These are phyloP conservation scores for Fereydounia khargensis DNA, from an alignment of 1,284 basidiomycete species.

Conservation along the genomic window DNA sequence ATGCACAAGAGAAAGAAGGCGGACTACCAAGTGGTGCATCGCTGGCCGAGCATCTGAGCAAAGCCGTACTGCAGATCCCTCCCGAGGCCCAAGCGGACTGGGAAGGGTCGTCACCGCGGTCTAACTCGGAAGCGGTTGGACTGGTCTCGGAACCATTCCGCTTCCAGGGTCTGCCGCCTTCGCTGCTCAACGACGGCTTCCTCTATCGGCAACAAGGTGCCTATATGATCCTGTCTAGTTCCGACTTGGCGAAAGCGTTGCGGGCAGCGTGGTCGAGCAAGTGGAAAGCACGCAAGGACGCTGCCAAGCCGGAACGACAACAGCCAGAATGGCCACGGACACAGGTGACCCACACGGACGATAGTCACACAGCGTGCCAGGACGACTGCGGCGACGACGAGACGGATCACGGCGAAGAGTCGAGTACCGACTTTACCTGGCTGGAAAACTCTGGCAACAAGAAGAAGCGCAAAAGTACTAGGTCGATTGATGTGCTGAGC, in stretches of 20 bases:
- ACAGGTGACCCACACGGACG: not conserved
- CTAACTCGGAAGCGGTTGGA: no score
- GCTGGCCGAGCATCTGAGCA: not conserved
- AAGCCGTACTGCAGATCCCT: no score
- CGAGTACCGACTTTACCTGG: slow-evolving; percentile 17
- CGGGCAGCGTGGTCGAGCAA: not conserved
- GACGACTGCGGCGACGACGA: slow-evolving; percentile 6
- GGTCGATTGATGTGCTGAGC: no score
- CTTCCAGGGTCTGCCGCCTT: slow-evolving; percentile 12
- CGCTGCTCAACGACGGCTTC: slow-evolving; percentile 21
- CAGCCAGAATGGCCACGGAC: not conserved
- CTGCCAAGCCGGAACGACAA: no score
- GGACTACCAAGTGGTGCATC: no score
- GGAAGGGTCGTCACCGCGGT: no score
- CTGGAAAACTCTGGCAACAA: slow-evolving; percentile 35
- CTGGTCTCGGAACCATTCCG: slow-evolving; percentile 10
- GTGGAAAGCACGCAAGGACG: no score
- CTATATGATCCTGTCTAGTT: slow-evolving; percentile 22
- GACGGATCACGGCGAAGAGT: slow-evolving; percentile 11
- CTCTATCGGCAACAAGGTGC: slow-evolving; percentile 24
- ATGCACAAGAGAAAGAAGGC: no score
- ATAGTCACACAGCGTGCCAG: not conserved
- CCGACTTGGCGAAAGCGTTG: slow-evolving; percentile 12
- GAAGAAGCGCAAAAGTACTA: slow-evolving; percentile 40
- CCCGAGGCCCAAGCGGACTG: no score